Evolutionary conservation across 768 basidiomycete species (phyloP), one percentile per base, ranked within the genome.

Genomic region (Krasilnikovozyma curviuscula): DNA sequence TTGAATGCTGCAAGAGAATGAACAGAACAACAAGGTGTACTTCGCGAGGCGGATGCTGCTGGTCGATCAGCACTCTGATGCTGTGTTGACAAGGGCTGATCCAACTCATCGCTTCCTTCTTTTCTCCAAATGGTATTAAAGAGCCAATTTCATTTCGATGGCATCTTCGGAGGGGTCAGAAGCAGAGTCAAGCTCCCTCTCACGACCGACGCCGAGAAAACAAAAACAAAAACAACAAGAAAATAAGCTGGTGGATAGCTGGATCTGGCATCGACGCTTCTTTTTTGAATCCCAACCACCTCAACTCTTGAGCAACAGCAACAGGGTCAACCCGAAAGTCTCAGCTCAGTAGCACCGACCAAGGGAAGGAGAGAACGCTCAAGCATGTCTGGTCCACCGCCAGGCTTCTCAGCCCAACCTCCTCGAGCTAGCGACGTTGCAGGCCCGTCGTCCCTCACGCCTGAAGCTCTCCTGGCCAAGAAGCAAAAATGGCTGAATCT

Each of bases 401-500:
- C 35, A 18, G 35, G 35, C 18, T 37, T 37, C 24, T 23, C 35
- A n/a, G 18, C 35, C 24, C 35, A 37, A 12, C 35, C 35, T 37
- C 35, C 35, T 37, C 35, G 23, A 37, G 5, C 35, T 8, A 16
- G 40, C 40, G 43, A 49, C 48, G 39, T 40, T n/a, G 40, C 40
- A 32, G 48, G 53, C 2, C 25, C 47, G 13, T 39, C 52, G 4
- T 46, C 54, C 33, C 68, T 81, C 58, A 68, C 74, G 33, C 70
- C 71, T 14, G 78, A 78, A 70, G 76, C 80, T 53, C 73, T 97
- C 57, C 76, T 78, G 30, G 78, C 82, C 66, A 98, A 97, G 70
- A 79, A 83, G 31, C 79, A 85, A 69, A 97, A 97, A 71, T 97
- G 86, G 86, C 69, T 82, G 47, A 80, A 83, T 58, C 81, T 86